A percentile compares a stretch with the other conserved stretches of the same genome.
phyloP scores from a whole-genome alignment of 192 early-diverging fungal species.

The Coemansia sp. region DNA sequence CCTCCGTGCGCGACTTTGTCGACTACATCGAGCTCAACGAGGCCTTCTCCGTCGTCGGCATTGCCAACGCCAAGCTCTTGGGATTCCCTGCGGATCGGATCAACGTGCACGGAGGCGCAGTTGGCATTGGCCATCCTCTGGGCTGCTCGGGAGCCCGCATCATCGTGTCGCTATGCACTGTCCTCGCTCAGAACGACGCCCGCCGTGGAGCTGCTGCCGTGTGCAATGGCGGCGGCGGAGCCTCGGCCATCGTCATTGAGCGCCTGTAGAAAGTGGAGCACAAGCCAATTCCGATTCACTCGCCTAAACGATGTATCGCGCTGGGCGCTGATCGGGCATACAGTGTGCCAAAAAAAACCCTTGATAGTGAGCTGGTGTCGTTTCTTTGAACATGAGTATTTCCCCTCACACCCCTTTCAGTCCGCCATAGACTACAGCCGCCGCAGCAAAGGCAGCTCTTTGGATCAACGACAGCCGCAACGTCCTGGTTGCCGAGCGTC shows the following conservation, averaged over 20 bases:
- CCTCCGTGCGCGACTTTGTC: slow-evolving; percentile 61
- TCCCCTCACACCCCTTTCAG: no score
- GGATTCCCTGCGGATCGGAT: slow-evolving; percentile 74
- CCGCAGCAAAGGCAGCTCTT: no score
- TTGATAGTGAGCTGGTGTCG: no score
- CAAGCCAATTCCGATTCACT: no score
- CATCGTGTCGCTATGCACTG: slow-evolving; percentile 76
- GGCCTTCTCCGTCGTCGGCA: slow-evolving; percentile 80
- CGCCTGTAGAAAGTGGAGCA: slow-evolving; percentile 52
- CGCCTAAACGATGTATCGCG: no score
- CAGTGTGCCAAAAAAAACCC: no score
- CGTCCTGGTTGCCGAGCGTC: no score
- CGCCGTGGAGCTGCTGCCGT: slow-evolving; percentile 91
- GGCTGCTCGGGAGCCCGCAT: slow-evolving; percentile 94
- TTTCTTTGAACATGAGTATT: no score
- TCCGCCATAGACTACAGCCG: no score
- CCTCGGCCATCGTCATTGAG: slow-evolving; percentile 83
- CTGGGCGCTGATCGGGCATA: no score
- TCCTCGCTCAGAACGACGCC: slow-evolving; percentile 71
- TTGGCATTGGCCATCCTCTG: slow-evolving; percentile 97
- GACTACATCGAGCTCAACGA: slow-evolving; percentile 86
- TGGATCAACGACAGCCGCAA: no score
- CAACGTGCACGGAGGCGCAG: slow-evolving; percentile 95
- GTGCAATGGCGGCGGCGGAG: slow-evolving; percentile 97
- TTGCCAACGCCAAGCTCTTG: slow-evolving; percentile 86